Evolutionary conservation across 768 basidiomycete species (phyloP).

Genomic region (Gloeophyllum trabeum): DNA sequence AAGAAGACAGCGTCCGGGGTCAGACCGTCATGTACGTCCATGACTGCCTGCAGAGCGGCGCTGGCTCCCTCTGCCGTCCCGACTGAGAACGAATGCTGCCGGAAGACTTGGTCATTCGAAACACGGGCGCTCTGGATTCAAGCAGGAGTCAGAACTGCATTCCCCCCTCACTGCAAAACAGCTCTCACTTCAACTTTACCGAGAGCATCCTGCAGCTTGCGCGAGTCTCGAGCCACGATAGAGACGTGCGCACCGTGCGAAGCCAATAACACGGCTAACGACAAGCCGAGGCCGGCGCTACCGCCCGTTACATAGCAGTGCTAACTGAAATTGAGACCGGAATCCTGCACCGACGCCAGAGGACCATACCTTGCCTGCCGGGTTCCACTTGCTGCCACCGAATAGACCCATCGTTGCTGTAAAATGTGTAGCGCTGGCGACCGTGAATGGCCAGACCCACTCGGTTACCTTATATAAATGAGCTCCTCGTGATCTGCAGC

Average conservation of each 20-base stretch:
- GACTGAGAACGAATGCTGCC: constrained; percentile 57
- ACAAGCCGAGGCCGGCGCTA: constrained; percentile 69
- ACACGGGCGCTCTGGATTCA: constrained; percentile 37
- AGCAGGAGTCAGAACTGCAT: no score
- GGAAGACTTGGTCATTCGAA: constrained; percentile 54
- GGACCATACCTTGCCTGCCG: background rate
- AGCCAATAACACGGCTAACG: constrained; percentile 56
- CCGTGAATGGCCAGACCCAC: no score
- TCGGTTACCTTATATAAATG: no score
- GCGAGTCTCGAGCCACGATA: constrained; percentile 70
- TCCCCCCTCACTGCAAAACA: no score
- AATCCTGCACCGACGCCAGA: no score
- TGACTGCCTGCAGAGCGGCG: constrained; percentile 53
- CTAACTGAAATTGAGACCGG: no score
- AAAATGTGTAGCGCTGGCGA: no score
- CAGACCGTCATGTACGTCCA: constrained; percentile 36
- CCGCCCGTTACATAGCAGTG: constrained; percentile 84
- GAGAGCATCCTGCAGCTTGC: constrained; percentile 49
- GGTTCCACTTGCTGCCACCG: background rate
- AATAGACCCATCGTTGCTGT: no score
- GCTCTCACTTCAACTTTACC: constrained; percentile 49
- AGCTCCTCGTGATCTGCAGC: no score
- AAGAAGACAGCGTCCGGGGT: constrained; percentile 70
- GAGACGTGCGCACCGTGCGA: constrained; percentile 70
- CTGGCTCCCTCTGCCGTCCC: constrained; percentile 37